Evolutionary conservation across 345 rosid species (phyloP).

Genomic region (Limnanthes douglasii): DNA sequence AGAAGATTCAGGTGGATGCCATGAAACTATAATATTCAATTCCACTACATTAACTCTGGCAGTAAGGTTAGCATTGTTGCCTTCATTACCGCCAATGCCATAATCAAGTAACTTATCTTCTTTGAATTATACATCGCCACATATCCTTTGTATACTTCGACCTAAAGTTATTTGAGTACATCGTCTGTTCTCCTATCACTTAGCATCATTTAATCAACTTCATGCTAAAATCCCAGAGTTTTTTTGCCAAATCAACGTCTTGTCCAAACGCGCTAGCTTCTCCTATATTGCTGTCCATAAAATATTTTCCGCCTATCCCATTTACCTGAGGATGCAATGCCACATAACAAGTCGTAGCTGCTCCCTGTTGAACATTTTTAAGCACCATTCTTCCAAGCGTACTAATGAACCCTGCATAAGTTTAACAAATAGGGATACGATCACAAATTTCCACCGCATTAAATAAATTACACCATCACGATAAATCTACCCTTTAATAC

Average conservation of each 20-base stretch:
- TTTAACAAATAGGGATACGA: no score
- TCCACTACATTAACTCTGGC: no score
- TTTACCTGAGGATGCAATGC: conserved; percentile 45
- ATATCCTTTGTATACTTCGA: no score
- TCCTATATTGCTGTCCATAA: conserved; percentile 24
- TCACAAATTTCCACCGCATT: no score
- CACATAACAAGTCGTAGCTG: conserved; percentile 49
- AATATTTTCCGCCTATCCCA: conserved; percentile 34
- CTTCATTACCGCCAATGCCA: no score
- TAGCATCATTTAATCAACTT: conserved; percentile 20
- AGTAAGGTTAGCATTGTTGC: no score
- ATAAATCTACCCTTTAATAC: conserved; percentile 28
- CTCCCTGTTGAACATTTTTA: conserved; percentile 39
- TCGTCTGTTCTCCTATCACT: no score
- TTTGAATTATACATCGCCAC: no score
- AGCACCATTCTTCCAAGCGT: conserved; percentile 19
- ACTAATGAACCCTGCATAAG: conserved; percentile 22
- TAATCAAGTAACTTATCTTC: no score
- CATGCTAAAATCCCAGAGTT: conserved; percentile 50
- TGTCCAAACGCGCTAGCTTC: conserved; percentile 15
- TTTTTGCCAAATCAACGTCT: conserved; percentile 25
- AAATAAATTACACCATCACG: not conserved
- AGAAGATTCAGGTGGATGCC: no score
- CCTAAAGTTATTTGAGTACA: no score
- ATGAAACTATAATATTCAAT: no score